These are phyloP conservation scores for Dacryopinax spathularia DNA, from an alignment of 768 basidiomycete species.

Conservation along the genomic window DNA sequence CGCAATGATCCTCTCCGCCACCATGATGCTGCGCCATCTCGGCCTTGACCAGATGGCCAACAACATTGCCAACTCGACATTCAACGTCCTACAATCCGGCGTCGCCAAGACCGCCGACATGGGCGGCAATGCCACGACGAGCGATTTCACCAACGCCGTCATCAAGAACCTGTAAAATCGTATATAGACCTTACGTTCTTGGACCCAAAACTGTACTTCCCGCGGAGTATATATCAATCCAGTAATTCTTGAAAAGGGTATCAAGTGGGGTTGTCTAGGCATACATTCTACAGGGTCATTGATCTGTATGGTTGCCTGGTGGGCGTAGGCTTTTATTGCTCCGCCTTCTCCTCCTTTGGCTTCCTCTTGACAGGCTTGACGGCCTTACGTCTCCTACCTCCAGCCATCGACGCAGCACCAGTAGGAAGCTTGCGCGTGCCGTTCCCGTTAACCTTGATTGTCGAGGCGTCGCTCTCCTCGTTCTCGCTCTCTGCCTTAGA, in stretches of 20 bases:
- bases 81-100: slow-evolving; percentile 78
- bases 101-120: slow-evolving; percentile 89
- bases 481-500: slow-evolving; percentile 12
- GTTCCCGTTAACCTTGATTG: slow-evolving; percentile 31
- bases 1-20: slow-evolving; percentile 29
- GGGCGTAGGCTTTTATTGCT: background rate
- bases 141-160: slow-evolving; percentile 86
- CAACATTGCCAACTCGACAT: slow-evolving; percentile 79
- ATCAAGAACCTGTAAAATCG: slow-evolving; percentile 53
- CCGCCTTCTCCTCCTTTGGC: slow-evolving; percentile 1
- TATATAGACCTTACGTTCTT: slow-evolving; percentile 4
- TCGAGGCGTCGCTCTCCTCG: slow-evolving; percentile 26
- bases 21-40: slow-evolving; percentile 28
- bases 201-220: background rate
- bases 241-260: background rate
- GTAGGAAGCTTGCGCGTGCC: slow-evolving; percentile 26
- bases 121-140: slow-evolving; percentile 83
- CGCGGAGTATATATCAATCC: background rate
- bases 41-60: slow-evolving; percentile 90
- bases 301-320: background rate
- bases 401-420: slow-evolving; percentile 37
- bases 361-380: slow-evolving; percentile 21
- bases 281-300: background rate
- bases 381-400: slow-evolving; percentile 50
- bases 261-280: background rate